A percentile compares a stretch with the other conserved stretches of the same genome.
phyloP scores from a whole-genome alignment of 371 early-diverging fungal genomes.

The Mucor sp. region DNA sequence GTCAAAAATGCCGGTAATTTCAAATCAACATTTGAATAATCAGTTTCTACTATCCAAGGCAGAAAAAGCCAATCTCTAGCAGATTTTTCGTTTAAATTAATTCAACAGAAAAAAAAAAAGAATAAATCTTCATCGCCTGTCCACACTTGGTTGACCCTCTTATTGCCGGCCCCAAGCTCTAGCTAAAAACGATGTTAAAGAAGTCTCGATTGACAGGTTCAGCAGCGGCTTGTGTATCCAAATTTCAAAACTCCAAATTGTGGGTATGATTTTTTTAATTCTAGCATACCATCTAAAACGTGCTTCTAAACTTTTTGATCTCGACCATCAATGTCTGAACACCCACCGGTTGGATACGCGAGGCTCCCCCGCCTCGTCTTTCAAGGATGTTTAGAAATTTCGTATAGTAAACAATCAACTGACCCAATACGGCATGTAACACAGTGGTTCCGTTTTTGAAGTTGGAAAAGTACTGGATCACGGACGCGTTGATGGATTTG shows the following conservation, averaged over 20 bases:
- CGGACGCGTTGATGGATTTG: slow-evolving; percentile 74
- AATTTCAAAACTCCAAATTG: not conserved
- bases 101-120: not conserved
- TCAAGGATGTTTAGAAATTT: slow-evolving; percentile 80
- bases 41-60: no score
- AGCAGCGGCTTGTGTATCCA: not conserved
- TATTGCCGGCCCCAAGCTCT: slow-evolving; percentile 32
- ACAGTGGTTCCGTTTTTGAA: slow-evolving; percentile 90
- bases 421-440: slow-evolving; percentile 83
- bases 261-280: slow-evolving; percentile 3
- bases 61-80: no score
- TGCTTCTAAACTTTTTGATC: slow-evolving; percentile 82
- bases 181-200: slow-evolving; percentile 31
- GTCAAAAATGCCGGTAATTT: no score
- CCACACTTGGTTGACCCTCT: slow-evolving; percentile 26
- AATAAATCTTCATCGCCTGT: slow-evolving; percentile 29
- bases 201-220: not conserved
- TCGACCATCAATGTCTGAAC: slow-evolving; percentile 93
- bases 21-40: no score
- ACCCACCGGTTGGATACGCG: slow-evolving; percentile 78
- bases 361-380: slow-evolving; percentile 50
- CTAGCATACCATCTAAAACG: slow-evolving; percentile 52
- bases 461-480: slow-evolving; percentile 88
- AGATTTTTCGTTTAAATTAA: not conserved
- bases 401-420: slow-evolving; percentile 86